Evolutionary conservation across 257 asterid genomes (phyloP).

Genomic region (Perilla frutescens): DNA sequence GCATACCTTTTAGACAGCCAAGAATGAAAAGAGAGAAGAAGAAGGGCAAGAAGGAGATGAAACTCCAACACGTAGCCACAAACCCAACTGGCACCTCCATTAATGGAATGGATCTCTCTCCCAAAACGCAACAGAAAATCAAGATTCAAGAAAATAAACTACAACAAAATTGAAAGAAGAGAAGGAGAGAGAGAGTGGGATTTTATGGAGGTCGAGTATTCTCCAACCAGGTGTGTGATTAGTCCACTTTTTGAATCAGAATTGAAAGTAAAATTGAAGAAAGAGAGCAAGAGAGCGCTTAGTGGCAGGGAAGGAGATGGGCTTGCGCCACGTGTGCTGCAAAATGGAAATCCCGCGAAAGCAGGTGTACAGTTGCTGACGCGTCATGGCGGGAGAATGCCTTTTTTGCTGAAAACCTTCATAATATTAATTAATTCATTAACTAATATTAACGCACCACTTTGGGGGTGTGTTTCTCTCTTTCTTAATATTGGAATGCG

Average conservation of each 20-base stretch:
- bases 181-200: neutral
- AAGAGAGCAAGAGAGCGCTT: slow-evolving; percentile 21
- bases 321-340: slow-evolving; percentile 35
- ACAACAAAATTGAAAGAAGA: neutral
- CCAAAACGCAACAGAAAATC: neutral
- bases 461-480: too few species aligned
- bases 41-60: slow-evolving; percentile 81
- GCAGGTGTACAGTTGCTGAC: slow-evolving; percentile 38
- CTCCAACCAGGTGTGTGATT: neutral
- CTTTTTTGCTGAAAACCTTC: too few species aligned
- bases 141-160: neutral
- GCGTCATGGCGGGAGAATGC: neutral
- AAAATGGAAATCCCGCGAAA: slow-evolving; percentile 20
- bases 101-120: neutral
- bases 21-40: slow-evolving; percentile 72
- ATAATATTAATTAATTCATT: too few species aligned
- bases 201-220: neutral
- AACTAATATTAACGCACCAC: too few species aligned
- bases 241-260: slow-evolving; percentile 1
- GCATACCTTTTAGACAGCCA: slow-evolving; percentile 72
- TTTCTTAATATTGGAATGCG: too few species aligned
- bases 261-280: neutral
- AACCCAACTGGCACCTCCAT: slow-evolving; percentile 90
- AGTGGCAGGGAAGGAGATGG: slow-evolving; percentile 29
- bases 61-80: slow-evolving; percentile 74